Conservation (phyloP, 768 basidiomycete genomes). For the Boletales sp. region DNA sequence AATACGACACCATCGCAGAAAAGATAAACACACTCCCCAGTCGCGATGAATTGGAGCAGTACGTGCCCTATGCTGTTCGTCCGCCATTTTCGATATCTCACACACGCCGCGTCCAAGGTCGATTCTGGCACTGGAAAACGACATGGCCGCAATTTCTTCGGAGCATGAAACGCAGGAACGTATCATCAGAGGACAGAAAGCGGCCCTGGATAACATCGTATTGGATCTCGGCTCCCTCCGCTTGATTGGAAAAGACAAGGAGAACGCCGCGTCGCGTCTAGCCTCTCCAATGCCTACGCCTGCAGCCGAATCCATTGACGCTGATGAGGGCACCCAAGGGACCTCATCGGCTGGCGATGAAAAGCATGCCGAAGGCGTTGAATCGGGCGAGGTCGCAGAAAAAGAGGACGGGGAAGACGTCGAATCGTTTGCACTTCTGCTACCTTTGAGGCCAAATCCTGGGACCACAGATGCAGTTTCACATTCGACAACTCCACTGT, state of each 20-base stretch:
- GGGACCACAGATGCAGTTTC: constrained; percentile 32
- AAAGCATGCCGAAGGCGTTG: constrained; percentile 36
- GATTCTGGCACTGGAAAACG: constrained; percentile 68
- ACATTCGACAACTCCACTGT: constrained; percentile 28
- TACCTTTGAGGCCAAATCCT: constrained; percentile 31
- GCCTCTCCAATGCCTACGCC: constrained; percentile 48
- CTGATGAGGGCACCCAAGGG: constrained; percentile 23
- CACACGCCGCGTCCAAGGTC: constrained; percentile 39
- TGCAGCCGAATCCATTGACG: constrained; percentile 35
- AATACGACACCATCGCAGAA: constrained; percentile 82
- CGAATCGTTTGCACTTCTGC: constrained; percentile 27
- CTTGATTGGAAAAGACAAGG: constrained; percentile 66
- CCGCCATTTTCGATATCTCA: not conserved
- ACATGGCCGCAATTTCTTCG: constrained; percentile 67
- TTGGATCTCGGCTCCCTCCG: constrained; percentile 57
- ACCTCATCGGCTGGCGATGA: constrained; percentile 28
- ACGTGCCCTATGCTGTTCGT: constrained; percentile 27
- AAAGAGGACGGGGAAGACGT: constrained; percentile 37
- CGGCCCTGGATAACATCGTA: constrained; percentile 63
- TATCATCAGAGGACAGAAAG: constrained; percentile 63
- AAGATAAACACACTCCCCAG: constrained; percentile 75
- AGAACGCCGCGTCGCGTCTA: constrained; percentile 38
- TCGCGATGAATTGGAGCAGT: constrained; percentile 76
- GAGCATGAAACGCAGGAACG: constrained; percentile 75
- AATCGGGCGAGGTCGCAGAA: constrained; percentile 43